Evolutionary conservation across 2,329 filamentous ascomycete genomes (phyloP), one percentile per base, ranked within the genome.

Genomic region (Diplodia scrobiculata): DNA sequence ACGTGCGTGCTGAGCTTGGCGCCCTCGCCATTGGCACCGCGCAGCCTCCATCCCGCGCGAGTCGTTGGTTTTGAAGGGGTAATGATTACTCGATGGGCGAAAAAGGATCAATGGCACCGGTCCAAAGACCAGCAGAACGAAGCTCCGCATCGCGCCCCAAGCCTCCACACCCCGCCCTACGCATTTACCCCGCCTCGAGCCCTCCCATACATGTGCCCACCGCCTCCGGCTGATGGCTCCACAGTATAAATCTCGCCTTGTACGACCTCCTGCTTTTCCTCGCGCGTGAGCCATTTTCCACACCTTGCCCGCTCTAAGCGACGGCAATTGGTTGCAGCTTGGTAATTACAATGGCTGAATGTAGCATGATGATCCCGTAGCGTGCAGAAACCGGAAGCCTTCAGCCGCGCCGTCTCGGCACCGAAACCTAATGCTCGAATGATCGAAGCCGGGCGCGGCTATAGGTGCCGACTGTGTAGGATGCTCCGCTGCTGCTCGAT

Each of bases 311-410:
- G 58, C 58, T 47, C 45, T 32, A 62, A 13, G 58, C 58, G 58
- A 62, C 58, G 45, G 9, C 58, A 21, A 50, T 32, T 41, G 54
- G 5, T n/a, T 21, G 38, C 36, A 45, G 54, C 7, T 59, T 59
- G 41, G 38, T 48, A 60, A 60, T 59, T 38, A 17, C 55, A 13
- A 38, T 59, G 55, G 55, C 55, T 59, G 55, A 29, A 59, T 59
- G 25, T 17, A 60, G 55, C 55, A 32, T 48, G 38, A 27, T 14
- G 21, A 45, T 27, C 36, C 34, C 53, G 53, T 19, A 54, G 11
- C 34, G 38, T 11, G 21, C 32, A 47, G 54, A 11, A 55, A 45
- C n/a, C 45, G 54, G 34, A 45, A 36, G 32, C 17, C 52, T 36
- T 41, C 54, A 19, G 54, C 29, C 21, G 34, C 36, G 54, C 17